phyloP scores from a whole-genome alignment of 371 early-diverging fungal species.

The Apophysomyces variabilis region DNA sequence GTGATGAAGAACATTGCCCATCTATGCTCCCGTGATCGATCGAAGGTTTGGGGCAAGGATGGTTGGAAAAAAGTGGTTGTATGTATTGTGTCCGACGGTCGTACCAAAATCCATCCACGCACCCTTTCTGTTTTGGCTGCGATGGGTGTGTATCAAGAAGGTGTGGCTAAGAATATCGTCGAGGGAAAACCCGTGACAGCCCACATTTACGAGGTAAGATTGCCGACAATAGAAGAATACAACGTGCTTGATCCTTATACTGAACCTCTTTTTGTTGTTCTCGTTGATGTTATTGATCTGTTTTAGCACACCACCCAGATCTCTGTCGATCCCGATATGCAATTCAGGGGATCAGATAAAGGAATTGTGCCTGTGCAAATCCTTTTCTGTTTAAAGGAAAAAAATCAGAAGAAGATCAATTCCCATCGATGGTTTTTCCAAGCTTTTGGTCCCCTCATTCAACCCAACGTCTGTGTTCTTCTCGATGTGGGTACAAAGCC shows the following conservation, averaged over 20 bases:
- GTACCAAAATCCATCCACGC: constrained; percentile 63
- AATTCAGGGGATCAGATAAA: constrained; percentile 71
- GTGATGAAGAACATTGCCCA: constrained; percentile 79
- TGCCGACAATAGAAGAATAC: constrained; percentile 34
- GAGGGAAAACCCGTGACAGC: constrained; percentile 65
- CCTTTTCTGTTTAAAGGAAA: constrained; percentile 90
- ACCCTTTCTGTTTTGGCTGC: constrained; percentile 57
- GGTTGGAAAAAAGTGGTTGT: constrained; percentile 86
- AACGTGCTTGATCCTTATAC: too few species aligned
- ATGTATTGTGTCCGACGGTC: constrained; percentile 83
- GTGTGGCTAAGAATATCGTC: constrained; percentile 66
- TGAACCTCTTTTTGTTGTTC: background rate
- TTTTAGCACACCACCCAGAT: constrained; percentile 83
- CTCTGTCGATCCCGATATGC: constrained; percentile 68
- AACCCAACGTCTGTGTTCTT: constrained; percentile 87
- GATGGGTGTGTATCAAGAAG: constrained; percentile 76
- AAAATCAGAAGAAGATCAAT: constrained; percentile 89
- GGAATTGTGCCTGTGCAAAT: constrained; percentile 87
- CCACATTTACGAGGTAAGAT: constrained; percentile 75
- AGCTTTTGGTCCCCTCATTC: constrained; percentile 82
- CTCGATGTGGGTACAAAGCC: constrained; percentile 87
- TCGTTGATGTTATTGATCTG: background rate
- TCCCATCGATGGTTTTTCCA: constrained; percentile 97
- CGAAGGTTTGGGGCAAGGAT: constrained; percentile 68
- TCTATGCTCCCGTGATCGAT: constrained; percentile 64